These are phyloP conservation scores for Ceriops decandra DNA, from an alignment of 345 rosid species.

Conservation along the genomic window DNA sequence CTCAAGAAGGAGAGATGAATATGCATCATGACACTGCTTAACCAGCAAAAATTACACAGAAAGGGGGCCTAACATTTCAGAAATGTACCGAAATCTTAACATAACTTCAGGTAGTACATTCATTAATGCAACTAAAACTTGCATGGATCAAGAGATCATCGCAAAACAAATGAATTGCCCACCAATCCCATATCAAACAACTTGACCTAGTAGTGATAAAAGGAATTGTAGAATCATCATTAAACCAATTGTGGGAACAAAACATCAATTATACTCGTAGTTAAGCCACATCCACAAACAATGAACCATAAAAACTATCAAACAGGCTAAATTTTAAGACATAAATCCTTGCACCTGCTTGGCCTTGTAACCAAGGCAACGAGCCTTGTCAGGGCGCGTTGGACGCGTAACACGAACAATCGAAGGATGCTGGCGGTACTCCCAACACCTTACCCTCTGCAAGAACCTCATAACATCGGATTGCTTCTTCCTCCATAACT, in stretches of 20 bases:
- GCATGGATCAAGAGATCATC: too few relatives aligned
- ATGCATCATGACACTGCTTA: conserved; percentile 24
- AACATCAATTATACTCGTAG: too few relatives aligned
- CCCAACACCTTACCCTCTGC: conserved; percentile 99
- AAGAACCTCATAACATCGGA: conserved; percentile 97
- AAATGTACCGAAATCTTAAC: too few relatives aligned
- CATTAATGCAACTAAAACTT: too few relatives aligned
- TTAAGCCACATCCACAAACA: not conserved
- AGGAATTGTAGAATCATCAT: too few relatives aligned
- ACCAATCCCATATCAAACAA: too few relatives aligned
- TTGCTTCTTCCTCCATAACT: conserved; percentile 99
- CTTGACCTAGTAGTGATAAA: too few relatives aligned
- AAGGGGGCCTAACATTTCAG: too few relatives aligned
- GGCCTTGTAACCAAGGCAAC: conserved; percentile 94
- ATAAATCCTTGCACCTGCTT: conserved; percentile 57
- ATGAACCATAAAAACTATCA: not conserved
- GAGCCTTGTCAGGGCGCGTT: conserved; percentile 98
- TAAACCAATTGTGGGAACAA: too few relatives aligned
- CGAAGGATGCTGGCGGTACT: conserved; percentile 91
- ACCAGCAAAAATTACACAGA: conserved; percentile 23
- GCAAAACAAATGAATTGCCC: too few relatives aligned
- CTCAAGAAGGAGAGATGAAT: conserved; percentile 7
- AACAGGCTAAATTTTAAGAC: not conserved
- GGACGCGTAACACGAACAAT: conserved; percentile 84
- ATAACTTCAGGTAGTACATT: too few relatives aligned